Evolutionary conservation across 805 yeast species (phyloP).

Genomic region (Candida koratica): DNA sequence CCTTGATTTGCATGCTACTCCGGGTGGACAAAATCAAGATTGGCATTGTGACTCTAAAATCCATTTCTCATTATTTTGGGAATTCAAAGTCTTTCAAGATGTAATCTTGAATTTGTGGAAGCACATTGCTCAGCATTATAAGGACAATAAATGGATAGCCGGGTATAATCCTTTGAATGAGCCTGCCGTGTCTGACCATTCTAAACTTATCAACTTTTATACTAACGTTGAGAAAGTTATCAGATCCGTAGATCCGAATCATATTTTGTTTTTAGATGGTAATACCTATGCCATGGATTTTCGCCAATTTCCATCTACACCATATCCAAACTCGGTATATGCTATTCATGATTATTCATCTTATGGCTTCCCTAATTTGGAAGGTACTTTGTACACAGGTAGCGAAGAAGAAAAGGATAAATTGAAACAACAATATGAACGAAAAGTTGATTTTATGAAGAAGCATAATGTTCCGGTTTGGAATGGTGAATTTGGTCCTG

Average conservation of each 20-base stretch:
- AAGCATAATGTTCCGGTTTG: conserved; percentile 45
- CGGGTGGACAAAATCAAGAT: conserved; percentile 55
- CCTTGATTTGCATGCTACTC: conserved; percentile 47
- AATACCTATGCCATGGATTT: conserved; percentile 52
- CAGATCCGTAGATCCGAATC: conserved; percentile 45
- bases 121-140: conserved; percentile 43
- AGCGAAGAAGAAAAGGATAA: conserved; percentile 31
- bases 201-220: conserved; percentile 39
- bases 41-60: conserved; percentile 50
- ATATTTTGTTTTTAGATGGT: conserved; percentile 47
- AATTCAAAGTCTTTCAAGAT: conserved; percentile 47
- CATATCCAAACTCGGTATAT: conserved; percentile 44
- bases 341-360: conserved; percentile 47
- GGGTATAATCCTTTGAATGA: conserved; percentile 55
- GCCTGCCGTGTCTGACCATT: conserved; percentile 45
- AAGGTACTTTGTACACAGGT: conserved; percentile 31
- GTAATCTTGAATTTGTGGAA: conserved; percentile 44
- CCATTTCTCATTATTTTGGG: conserved; percentile 49
- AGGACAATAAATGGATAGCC: conserved; percentile 46
- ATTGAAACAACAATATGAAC: conserved; percentile 35
- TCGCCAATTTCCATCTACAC: conserved; percentile 42
- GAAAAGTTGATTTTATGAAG: conserved; percentile 43
- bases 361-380: conserved; percentile 43
- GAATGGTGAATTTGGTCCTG: conserved; percentile 55
- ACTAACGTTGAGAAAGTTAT: conserved; percentile 34